Conservation (phyloP, 371 early-diverging fungal species). For the Syncephalastrum contaminatum region DNA sequence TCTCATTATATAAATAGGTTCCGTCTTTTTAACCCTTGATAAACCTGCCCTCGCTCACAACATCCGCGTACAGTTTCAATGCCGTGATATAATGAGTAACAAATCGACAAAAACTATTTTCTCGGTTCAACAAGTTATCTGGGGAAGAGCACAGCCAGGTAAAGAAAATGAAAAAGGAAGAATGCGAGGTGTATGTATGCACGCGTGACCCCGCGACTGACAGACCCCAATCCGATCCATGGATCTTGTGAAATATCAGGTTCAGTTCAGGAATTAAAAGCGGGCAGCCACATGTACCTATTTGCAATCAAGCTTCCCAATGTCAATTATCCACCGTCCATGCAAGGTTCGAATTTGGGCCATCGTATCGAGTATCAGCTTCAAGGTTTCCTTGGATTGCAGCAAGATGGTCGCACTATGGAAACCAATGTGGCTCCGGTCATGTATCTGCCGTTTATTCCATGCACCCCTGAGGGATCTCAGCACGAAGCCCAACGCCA, state of each 20-base stretch:
- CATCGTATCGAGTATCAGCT: constrained; percentile 38
- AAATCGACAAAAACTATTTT: constrained; percentile 23
- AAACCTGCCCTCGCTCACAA: constrained; percentile 23
- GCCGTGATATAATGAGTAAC: constrained; percentile 6
- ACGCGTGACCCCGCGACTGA: too few species aligned
- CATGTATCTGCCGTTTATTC: constrained; percentile 39
- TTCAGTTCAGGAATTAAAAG: constrained; percentile 14
- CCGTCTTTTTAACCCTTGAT: constrained; percentile 34
- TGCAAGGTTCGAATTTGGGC: constrained; percentile 28
- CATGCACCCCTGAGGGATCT: constrained; percentile 11
- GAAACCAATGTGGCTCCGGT: constrained; percentile 25
- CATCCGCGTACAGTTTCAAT: constrained; percentile 36
- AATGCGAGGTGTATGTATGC: neutral
- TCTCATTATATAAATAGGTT: constrained; percentile 20
- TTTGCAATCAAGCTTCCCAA: constrained; percentile 49
- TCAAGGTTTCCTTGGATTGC: constrained; percentile 33
- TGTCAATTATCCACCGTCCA: constrained; percentile 45
- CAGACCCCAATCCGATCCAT: too few species aligned
- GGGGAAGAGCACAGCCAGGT: constrained; percentile 20
- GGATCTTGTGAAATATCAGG: too few species aligned
- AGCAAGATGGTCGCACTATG: constrained; percentile 10
- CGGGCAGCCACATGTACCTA: constrained; percentile 40
- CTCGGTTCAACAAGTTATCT: constrained; percentile 31
- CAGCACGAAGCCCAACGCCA: constrained; percentile 9
- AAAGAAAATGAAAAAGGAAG: neutral